phyloP scores from a whole-genome alignment of 768 basidiomycete species.

The Saitozyma sp. region DNA sequence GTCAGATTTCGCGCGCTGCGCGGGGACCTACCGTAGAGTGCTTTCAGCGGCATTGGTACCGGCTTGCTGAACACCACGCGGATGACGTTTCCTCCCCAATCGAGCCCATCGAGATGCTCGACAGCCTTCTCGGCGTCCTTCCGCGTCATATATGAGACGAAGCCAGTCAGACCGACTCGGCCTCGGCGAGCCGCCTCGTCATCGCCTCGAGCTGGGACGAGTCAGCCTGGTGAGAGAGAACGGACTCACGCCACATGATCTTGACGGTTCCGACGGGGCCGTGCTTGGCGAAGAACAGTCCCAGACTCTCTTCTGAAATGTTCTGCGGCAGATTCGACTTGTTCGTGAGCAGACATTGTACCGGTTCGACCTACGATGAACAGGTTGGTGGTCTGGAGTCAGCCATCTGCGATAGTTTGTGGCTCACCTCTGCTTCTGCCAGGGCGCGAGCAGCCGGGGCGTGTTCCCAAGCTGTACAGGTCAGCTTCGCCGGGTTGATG shows the following conservation, averaged over 20 bases:
- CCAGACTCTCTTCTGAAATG: conserved; percentile 80
- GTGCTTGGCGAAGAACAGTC: conserved; percentile 82
- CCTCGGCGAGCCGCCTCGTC: conserved; percentile 59
- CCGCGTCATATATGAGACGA: conserved; percentile 94
- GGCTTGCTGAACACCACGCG: conserved; percentile 97
- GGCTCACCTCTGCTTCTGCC: conserved; percentile 76
- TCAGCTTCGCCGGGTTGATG: conserved; percentile 10
- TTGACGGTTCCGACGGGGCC: conserved; percentile 75
- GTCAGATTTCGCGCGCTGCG: no score
- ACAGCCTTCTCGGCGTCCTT: conserved; percentile 86
- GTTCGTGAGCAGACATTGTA: not conserved
- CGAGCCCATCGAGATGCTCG: conserved; percentile 84
- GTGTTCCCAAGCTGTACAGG: conserved; percentile 71
- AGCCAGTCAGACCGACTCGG: conserved; percentile 80
- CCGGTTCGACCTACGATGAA: conserved; percentile 65
- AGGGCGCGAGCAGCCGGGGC: conserved; percentile 86
- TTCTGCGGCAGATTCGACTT: conserved; percentile 76
- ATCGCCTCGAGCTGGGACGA: conserved; percentile 62
- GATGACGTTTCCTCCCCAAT: conserved; percentile 87
- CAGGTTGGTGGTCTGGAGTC: conserved; percentile 83
- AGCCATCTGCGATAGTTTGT: conserved; percentile 5
- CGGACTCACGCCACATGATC: conserved; percentile 82
- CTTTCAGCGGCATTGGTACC: conserved; percentile 74
- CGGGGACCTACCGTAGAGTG: conserved; percentile 64
- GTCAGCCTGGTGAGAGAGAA: conserved; percentile 4